Base-by-base conservation (phyloP, 768 basidiomycete genomes). In the Suillus occidentalis region DNA sequence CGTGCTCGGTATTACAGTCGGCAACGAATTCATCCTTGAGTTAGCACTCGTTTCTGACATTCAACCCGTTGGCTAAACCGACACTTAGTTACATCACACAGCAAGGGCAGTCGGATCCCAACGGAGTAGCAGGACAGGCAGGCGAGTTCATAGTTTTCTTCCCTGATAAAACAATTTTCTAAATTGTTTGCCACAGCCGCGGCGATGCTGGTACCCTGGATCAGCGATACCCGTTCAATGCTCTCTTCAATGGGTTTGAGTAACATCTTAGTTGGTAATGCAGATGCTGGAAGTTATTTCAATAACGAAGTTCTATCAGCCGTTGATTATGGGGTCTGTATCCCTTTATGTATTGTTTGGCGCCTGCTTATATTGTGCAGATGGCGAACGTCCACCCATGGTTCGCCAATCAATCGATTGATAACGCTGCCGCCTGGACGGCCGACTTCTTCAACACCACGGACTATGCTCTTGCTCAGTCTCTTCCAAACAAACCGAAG, bases 341-440 rank as follows among this genome's bases (percentile, higher is more conserved):
- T 63, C 5, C 64, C 63, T 52, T 22, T 62, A 39, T 63, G 18
- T 34, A 47, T 28, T 57, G 52, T 55, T 58, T 31, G 63, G 6
- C n/a, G 43, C 18, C 37, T 20, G 55, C 55, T 65, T 9, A 40
- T 50, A 47, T 66, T 1, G 4, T 50, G 18, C 65, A 90, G 88
- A 85, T 95, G 90, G 85, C 93, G 7, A 97, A 97, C 67, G 93
- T 95, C 8, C 95, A 97, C 72, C 89, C 95, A 4, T 95, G 93
- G 94, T 98, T 97, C 73, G 96, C 90, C n/a, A 87, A 90, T 69
- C 84, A 89, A 31, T 82, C 85, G 9, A 86, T 89, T 31, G 75
- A 85, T 6, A 70, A 84, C 4, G 89, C 91, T 0, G 92, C 95
- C 0, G 84, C 69, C 7, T 99, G 97, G 97, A 95, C 94, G 0